These are phyloP conservation scores for Yamagishiella unicocca DNA, from an alignment of 139 green algal species.

Conservation along the genomic window DNA sequence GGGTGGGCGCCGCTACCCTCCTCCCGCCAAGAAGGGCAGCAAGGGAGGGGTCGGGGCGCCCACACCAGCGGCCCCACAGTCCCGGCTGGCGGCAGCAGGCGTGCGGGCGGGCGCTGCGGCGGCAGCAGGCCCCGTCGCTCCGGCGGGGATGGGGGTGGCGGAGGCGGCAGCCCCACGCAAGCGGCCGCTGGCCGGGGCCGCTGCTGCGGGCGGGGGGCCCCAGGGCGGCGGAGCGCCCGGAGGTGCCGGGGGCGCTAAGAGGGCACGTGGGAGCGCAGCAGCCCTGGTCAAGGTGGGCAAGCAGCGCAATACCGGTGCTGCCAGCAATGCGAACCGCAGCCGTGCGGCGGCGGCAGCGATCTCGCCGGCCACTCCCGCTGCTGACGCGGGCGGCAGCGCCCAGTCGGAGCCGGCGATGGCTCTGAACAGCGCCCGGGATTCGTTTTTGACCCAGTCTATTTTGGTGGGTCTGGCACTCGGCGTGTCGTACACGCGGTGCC, in stretches of 20 bases:
- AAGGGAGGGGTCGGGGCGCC: no score
- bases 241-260: not conserved
- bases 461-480: slow-evolving; percentile 26
- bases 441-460: slow-evolving; percentile 19
- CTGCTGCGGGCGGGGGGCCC: no score
- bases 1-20: no score
- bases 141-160: no score
- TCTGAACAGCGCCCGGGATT: not conserved
- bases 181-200: no score
- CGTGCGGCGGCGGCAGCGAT: no score
- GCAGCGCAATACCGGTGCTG: not conserved
- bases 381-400: not conserved
- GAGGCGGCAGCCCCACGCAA: not conserved
- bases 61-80: no score
- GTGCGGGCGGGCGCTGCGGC: no score
- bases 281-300: not conserved
- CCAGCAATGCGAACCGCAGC: not conserved
- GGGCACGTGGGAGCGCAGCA: not conserved
- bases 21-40: no score
- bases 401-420: not conserved
- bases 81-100: no score
- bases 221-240: not conserved
- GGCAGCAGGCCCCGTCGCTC: not conserved
- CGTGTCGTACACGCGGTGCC: slow-evolving; percentile 28
- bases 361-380: no score